Conservation (phyloP, 1,284 basidiomycete genomes). For the Marasmius tenuissimus region DNA sequence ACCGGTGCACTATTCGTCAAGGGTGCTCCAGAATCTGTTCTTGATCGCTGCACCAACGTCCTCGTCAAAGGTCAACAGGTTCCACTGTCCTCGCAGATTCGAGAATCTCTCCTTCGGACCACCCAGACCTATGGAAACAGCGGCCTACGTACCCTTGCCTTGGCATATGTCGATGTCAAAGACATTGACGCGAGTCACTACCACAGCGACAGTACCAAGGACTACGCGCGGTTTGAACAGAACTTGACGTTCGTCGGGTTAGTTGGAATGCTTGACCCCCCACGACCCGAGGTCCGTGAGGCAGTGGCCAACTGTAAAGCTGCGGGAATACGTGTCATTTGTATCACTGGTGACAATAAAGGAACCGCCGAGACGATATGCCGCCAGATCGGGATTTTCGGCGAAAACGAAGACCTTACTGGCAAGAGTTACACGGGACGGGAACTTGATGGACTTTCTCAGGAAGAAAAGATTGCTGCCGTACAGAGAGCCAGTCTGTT, state of each 20-base stretch:
- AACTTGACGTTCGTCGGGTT: conserved; percentile 92
- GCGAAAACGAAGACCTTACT: conserved; percentile 75
- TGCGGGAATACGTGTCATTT: conserved; percentile 95
- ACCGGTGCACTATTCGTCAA: conserved; percentile 82
- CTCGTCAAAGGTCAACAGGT: conserved; percentile 68
- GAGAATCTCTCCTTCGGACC: conserved; percentile 61
- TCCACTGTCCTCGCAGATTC: conserved; percentile 65
- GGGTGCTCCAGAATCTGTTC: conserved; percentile 93
- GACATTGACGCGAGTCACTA: conserved; percentile 82
- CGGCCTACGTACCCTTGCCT: conserved; percentile 89
- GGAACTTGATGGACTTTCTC: conserved; percentile 83
- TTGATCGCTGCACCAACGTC: conserved; percentile 83
- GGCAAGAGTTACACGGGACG: conserved; percentile 95
- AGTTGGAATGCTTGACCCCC: conserved; percentile 98
- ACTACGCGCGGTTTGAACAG: conserved; percentile 89
- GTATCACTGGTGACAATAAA: conserved; percentile 99
- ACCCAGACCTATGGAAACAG: conserved; percentile 75
- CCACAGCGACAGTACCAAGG: conserved; percentile 71
- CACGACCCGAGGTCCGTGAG: conserved; percentile 87
- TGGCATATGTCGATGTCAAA: conserved; percentile 83
- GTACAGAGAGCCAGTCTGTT: conserved; percentile 90
- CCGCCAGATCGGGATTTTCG: conserved; percentile 93
- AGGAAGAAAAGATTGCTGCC: conserved; percentile 81
- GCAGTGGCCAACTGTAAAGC: conserved; percentile 91
- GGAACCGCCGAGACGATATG: conserved; percentile 98